Base-by-base conservation (phyloP, 768 basidiomycete species). In the Trametes maxima region DNA sequence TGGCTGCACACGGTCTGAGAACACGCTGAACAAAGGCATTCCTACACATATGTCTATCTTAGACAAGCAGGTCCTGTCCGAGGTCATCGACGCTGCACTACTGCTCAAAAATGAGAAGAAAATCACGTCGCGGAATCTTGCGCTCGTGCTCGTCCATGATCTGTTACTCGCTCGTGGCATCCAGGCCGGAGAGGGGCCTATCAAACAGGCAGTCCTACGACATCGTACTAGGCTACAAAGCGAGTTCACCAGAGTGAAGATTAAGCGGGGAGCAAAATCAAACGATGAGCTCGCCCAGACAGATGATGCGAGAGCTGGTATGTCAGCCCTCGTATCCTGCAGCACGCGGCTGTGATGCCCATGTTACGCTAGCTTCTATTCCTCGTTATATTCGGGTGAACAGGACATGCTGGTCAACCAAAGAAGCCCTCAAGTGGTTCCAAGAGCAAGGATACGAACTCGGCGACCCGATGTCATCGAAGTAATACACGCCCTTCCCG, bases 141-240 rank as follows among this genome's bases (percentile, higher is more conserved):
- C 90, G 2, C 80, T 95, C 7, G 87, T 96, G 43, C 87, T 98
- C 36, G 86, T 95, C 0, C 96, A 99, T 67, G 97, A 99, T 74
- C 75, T 95, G 8, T 79, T 99, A 25, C 79, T 97, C 40, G 81
- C 90, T 16, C 78, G 84, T 19, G 92, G 94, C 11, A 94, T 99
- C 65, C 92, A 97, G 72, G 89, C 93, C 7, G 87, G 92, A 47
- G 89, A 96, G 72, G 94, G 95, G 22, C 91, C 92, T 3, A 78
- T 96, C 54, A 97, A 97, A 67, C 89, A 92, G 68, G 93, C 92
- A 0, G 71, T 97, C 46, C 73, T 93, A 44, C 85, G 92, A 39
- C 95, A 99, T 73, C 95, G 95, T 74, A 93, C 95, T 6, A 83
- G 95, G 25, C 77, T 99, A 7, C 82, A 86, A 61, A 87, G 92